Base-by-base conservation (phyloP, 2,329 filamentous ascomycete genomes). In the Fusarium subglutinans region DNA sequence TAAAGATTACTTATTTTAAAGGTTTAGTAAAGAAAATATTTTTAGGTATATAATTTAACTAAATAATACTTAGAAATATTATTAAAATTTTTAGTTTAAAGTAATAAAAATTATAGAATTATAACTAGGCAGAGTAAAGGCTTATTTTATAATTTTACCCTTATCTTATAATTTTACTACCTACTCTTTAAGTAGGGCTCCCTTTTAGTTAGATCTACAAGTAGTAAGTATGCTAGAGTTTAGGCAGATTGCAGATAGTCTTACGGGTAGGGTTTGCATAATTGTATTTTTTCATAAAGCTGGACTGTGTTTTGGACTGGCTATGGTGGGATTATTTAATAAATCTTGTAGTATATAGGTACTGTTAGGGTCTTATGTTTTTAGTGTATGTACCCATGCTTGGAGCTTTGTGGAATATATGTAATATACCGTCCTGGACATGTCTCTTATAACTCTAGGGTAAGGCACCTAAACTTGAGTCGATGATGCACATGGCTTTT, bases 401-500 rank as follows among this genome's bases (percentile, higher is more conserved):
- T 8, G 15, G 20, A 28, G 15, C 14, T 10, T 30, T 41, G 26
- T 28, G n/a, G 24, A 35, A 50, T 26, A 6, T 48, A 18, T 10
- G 13, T 35, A n/a, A 33, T 30, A 35, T 26, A 17, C 30, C 6
- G 17, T 35, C 48, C 30, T 35, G 11, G 20, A 33, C 4, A 17
- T 38, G 37, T 37, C 50, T 45, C 60, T 47, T 15, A 50, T 37
- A 6, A 3, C 28, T 48, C 26, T 48, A 48, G 45, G 45, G 45
- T 48, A 51, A 24, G 30, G 6, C 13, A 10, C 30, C 12, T 35
- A 8, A 51, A 20, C 24, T 35, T 4, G 58, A 55, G 59, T 75
- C 72, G 64, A 74, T 74, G 72, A 74, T 74, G 71, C 50, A 60
- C 59, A 40, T 33, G 45, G 30, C 43, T 45, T 58, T 33, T 55